A percentile compares a stretch with the other conserved stretches of the same genome.
phyloP scores from a whole-genome alignment of 2,329 filamentous ascomycete genomes.

The Fusarium kyushuense region DNA sequence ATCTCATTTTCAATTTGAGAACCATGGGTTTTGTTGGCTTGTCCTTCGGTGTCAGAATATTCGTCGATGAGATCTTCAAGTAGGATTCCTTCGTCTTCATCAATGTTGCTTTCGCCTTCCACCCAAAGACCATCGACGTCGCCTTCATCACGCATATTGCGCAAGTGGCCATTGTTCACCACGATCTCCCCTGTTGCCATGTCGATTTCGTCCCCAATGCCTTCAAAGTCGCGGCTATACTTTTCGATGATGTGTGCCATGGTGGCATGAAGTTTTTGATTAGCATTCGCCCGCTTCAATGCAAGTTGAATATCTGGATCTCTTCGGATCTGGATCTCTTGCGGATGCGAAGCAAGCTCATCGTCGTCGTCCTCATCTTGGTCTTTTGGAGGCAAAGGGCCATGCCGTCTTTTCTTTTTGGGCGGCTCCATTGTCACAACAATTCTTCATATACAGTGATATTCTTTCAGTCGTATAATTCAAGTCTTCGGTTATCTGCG shows the following conservation, averaged over 20 bases:
- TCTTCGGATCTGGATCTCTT: conserved; percentile 57
- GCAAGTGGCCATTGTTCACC: conserved; percentile 90
- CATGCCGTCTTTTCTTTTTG: conserved; percentile 71
- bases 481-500: not conserved
- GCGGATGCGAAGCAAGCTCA: conserved; percentile 62
- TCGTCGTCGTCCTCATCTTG: conserved; percentile 57
- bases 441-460: not conserved
- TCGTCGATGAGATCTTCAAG: conserved; percentile 51
- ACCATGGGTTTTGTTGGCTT: conserved; percentile 23
- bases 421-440: conserved; percentile 65
- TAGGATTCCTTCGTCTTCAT: conserved; percentile 53
- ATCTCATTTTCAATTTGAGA: conserved; percentile 14
- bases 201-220: conserved; percentile 90
- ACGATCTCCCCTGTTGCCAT: conserved; percentile 82
- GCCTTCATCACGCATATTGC: conserved; percentile 69
- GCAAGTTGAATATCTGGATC: conserved; percentile 62
- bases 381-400: conserved; percentile 52
- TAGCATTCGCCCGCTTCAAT: conserved; percentile 73
- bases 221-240: conserved; percentile 85
- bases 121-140: conserved; percentile 53
- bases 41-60: conserved; percentile 35
- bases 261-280: conserved; percentile 79
- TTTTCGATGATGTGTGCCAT: conserved; percentile 93
- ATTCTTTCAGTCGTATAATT: not conserved
- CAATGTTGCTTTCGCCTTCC: conserved; percentile 49